phyloP scores from a whole-genome alignment of 2,329 filamentous ascomycete species.

The Didymella pinodella region DNA sequence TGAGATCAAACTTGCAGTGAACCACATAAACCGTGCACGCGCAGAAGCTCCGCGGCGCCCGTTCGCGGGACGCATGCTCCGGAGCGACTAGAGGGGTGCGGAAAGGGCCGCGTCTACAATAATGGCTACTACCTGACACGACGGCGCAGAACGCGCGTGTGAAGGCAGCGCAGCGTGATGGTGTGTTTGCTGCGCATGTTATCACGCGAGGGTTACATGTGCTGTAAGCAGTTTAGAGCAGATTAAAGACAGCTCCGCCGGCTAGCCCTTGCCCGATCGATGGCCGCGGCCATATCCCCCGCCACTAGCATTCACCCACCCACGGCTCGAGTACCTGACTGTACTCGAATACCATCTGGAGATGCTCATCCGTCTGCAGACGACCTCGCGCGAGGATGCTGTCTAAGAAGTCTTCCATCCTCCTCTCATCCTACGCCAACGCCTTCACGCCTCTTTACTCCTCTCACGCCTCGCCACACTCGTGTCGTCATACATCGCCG shows the following conservation, averaged over 20 bases:
- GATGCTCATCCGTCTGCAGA: conserved; percentile 34
- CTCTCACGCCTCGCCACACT: conserved; percentile 41
- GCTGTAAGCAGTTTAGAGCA: conserved; percentile 17
- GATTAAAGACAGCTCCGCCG: conserved; percentile 1
- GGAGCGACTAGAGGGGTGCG: conserved; percentile 23
- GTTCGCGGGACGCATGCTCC: neutral
- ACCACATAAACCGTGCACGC: conserved; percentile 16
- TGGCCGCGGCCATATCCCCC: conserved; percentile 11
- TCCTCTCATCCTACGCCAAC: conserved; percentile 32
- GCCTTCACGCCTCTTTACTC: conserved; percentile 28
- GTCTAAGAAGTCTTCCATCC: conserved; percentile 37
- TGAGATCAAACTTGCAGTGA: conserved; percentile 31
- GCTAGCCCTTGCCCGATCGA: conserved; percentile 5
- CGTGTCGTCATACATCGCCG: conserved; percentile 52
- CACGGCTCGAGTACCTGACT: conserved; percentile 16
- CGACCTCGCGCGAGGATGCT: conserved; percentile 47
- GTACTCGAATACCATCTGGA: conserved; percentile 20
- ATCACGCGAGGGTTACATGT: neutral
- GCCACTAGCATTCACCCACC: conserved; percentile 17
- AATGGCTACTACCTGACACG: conserved; percentile 29
- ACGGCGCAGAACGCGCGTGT: conserved; percentile 18
- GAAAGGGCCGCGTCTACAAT: conserved; percentile 27
- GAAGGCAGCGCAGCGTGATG: neutral
- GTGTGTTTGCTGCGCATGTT: neutral
- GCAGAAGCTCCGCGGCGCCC: conserved; percentile 13